Evolutionary conservation across 2,329 filamentous ascomycete species (phyloP).

Genomic region (Neonectria neomacrospora): DNA sequence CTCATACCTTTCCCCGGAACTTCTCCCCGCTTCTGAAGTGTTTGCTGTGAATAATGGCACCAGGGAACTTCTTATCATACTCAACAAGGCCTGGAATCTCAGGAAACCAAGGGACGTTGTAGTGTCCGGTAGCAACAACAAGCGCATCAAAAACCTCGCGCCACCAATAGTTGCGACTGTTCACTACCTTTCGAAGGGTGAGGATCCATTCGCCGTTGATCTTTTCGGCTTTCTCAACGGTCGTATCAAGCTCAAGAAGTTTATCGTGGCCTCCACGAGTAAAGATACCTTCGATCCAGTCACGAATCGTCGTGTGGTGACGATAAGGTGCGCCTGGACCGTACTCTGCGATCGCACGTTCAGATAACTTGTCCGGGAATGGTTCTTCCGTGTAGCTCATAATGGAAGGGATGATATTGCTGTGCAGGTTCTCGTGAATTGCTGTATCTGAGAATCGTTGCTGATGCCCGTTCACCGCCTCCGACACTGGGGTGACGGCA

Average conservation of each 20-base stretch:
- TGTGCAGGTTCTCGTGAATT: conserved; percentile 30
- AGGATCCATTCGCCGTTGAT: conserved; percentile 58
- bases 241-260: conserved; percentile 61
- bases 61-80: conserved; percentile 51
- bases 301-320: conserved; percentile 19
- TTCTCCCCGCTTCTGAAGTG: conserved; percentile 48
- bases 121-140: conserved; percentile 55
- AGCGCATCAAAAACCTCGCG: conserved; percentile 55
- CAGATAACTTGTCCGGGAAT: conserved; percentile 18
- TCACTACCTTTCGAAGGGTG: conserved; percentile 57
- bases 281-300: conserved; percentile 23
- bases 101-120: conserved; percentile 54
- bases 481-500: conserved; percentile 30
- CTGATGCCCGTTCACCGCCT: conserved; percentile 35
- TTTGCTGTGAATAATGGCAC: conserved; percentile 54
- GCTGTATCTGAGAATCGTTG: conserved; percentile 33
- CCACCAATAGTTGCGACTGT: conserved; percentile 53
- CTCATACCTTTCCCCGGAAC: conserved; percentile 35
- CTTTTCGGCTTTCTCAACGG: conserved; percentile 65
- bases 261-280: conserved; percentile 18
- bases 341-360: conserved; percentile 16
- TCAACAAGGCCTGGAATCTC: conserved; percentile 54
- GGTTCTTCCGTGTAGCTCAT: conserved; percentile 25
- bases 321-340: conserved; percentile 13
- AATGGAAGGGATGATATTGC: conserved; percentile 19